Conservation (phyloP, 2,329 filamentous ascomycete genomes). For the Phaeophleospora eucalypticola region DNA sequence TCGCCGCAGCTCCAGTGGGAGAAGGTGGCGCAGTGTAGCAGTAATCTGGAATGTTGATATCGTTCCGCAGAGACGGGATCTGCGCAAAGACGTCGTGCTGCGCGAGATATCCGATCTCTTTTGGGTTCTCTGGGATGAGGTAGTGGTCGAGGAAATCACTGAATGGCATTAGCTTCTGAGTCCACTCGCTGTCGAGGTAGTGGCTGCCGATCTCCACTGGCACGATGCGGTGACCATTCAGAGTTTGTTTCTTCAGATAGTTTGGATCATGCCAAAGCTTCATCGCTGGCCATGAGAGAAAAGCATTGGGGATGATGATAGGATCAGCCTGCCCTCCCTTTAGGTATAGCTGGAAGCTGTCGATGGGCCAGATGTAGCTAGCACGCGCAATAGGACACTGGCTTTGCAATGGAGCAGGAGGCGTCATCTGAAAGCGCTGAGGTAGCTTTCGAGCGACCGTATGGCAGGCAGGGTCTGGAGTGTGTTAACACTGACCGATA, state of each 20-base stretch:
- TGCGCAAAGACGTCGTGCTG: slow-evolving; percentile 86
- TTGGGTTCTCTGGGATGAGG: slow-evolving; percentile 42
- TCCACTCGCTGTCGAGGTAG: slow-evolving; percentile 83
- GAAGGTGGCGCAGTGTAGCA: slow-evolving; percentile 68
- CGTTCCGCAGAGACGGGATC: slow-evolving; percentile 68
- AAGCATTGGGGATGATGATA: slow-evolving; percentile 63
- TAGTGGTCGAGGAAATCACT: slow-evolving; percentile 62
- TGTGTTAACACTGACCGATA: background rate
- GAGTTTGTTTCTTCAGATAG: slow-evolving; percentile 71
- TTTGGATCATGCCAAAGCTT: slow-evolving; percentile 67
- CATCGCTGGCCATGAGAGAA: slow-evolving; percentile 74
- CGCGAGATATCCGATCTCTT: slow-evolving; percentile 70
- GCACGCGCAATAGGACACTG: slow-evolving; percentile 8
- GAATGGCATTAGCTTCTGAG: slow-evolving; percentile 75
- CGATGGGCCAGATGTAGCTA: slow-evolving; percentile 16
- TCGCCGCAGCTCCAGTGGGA: slow-evolving; percentile 33
- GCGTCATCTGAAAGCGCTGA: slow-evolving; percentile 8
- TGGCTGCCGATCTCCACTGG: slow-evolving; percentile 65
- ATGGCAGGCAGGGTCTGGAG: background rate
- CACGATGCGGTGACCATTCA: slow-evolving; percentile 73
- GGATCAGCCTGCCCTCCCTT: slow-evolving; percentile 48
- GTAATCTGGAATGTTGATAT: slow-evolving; percentile 78
- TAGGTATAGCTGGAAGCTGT: slow-evolving; percentile 30
- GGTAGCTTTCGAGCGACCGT: background rate
- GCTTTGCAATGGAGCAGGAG: slow-evolving; percentile 13